Percentiles rank a stretch among this genome's conserved stretches.
Conservation (phyloP, 371 early-diverging fungal genomes). For the Mucor plumbeus region DNA sequence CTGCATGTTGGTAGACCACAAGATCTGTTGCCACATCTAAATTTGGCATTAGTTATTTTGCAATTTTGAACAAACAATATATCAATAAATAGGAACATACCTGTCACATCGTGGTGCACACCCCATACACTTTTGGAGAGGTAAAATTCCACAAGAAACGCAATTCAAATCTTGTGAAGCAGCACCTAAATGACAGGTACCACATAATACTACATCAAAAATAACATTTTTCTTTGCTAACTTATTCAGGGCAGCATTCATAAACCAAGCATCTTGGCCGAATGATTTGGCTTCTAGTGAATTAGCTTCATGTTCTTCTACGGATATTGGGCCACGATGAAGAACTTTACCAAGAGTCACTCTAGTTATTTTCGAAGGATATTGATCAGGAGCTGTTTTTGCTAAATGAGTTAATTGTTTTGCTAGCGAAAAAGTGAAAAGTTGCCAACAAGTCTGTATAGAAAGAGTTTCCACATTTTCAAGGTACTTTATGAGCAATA, state of each 20-base stretch:
- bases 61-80: not conserved
- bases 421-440: slow-evolving; percentile 23
- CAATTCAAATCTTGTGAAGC: slow-evolving; percentile 21
- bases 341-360: slow-evolving; percentile 26
- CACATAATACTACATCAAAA: slow-evolving; percentile 25
- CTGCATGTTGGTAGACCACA: slow-evolving; percentile 25
- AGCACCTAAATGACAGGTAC: slow-evolving; percentile 27
- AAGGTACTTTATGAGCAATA: slow-evolving; percentile 21
- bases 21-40: slow-evolving; percentile 25
- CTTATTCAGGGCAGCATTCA: slow-evolving; percentile 22
- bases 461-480: slow-evolving; percentile 24
- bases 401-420: slow-evolving; percentile 13
- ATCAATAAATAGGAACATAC: slow-evolving; percentile 8
- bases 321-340: slow-evolving; percentile 13
- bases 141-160: slow-evolving; percentile 25
- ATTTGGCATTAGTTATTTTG: not conserved
- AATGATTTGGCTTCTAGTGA: slow-evolving; percentile 23
- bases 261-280: slow-evolving; percentile 34
- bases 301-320: not conserved
- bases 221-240: slow-evolving; percentile 20
- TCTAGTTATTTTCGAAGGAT: slow-evolving; percentile 12
- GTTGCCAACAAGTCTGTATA: slow-evolving; percentile 25
- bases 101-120: slow-evolving; percentile 35
- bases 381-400: not conserved
- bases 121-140: slow-evolving; percentile 20